Base-by-base conservation (phyloP, 225 moss, liverwort and hornwort genomes). In the Ulota crispa region DNA sequence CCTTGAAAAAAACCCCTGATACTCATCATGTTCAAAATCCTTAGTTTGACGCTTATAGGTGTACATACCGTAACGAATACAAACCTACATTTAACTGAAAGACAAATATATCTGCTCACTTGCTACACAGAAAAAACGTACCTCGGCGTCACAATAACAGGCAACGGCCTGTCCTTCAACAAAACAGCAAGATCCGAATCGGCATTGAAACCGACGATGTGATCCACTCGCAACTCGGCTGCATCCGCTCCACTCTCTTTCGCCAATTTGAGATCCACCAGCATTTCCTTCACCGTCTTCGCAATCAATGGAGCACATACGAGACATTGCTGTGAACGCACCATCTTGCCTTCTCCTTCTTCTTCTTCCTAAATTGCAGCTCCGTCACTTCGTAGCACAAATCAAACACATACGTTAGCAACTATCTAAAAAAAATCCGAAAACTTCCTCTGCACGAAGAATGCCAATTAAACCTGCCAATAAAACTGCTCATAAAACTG, bases 211-310 rank as follows among this genome's bases (percentile, higher is more conserved):
- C 76, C 87, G 19, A 78, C 56, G 54, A 99, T 92, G 63, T 86
- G 89, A 73, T 99, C 98, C 31, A 99, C 83, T 7, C 98, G 94
- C 66, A 95, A 87, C 86, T 99, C 98, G 39, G 91, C 94, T 16
- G 92, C 63, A 87, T 99, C 93, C 43, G 94, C 98, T 70, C 98
- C 98, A 5, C 88, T 95, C 1, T 77, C 81, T 52, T 92, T 93
- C 4, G 98, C 98, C 74, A 80, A 68, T 55, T 78, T 85, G 55
- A 95, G 86, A 73, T 92, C 89, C 4, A 87, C 80, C 6, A 92
- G 62, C 95, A 95, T 94, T 66, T 94, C 88, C 9, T 88, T 82
- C 76, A 96, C 91, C 14, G 98, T 90, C 64, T 72, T 84, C 3
- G 87, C 92, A 61, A 90, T 85, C 77, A 95, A 78, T 4, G 98